Evolutionary conservation across 768 basidiomycete genomes (phyloP).

Genomic region (Hygrocybe coccinea): DNA sequence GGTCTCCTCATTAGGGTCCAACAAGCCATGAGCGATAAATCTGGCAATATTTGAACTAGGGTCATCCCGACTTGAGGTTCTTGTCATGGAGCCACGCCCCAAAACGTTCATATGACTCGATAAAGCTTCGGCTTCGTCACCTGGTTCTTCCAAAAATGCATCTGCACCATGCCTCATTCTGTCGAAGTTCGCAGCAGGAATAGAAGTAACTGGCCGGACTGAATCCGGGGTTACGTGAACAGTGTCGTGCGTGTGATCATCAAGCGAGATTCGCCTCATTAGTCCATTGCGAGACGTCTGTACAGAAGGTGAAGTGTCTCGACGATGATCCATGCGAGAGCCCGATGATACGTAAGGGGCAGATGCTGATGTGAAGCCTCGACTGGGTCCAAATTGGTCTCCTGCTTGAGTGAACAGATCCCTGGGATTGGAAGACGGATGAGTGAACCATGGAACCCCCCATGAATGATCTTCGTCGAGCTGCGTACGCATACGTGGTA

Average conservation of each 20-base stretch:
- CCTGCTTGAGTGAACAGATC: background rate
- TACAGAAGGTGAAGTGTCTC: background rate
- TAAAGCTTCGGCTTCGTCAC: background rate
- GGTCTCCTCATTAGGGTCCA: background rate
- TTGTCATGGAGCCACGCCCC: background rate
- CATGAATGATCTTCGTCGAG: background rate
- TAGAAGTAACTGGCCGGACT: background rate
- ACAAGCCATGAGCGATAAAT: slow-evolving; percentile 1
- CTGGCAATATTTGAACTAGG: background rate
- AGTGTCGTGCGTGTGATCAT: background rate
- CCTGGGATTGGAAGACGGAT: background rate
- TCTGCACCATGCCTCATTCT: background rate
- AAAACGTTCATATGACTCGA: no score
- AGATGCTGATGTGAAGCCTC: background rate
- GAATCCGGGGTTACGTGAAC: background rate
- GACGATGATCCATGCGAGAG: background rate
- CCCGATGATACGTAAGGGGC: background rate
- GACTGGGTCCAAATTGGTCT: background rate
- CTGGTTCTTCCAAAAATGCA: background rate
- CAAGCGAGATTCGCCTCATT: background rate
- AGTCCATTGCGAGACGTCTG: background rate
- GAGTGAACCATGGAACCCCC: background rate
- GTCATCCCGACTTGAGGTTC: background rate
- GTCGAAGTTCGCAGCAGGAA: background rate
- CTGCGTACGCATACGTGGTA: background rate